Evolutionary conservation across 1,284 basidiomycete genomes (phyloP).

Genomic region (Clitocybe nebularis): DNA sequence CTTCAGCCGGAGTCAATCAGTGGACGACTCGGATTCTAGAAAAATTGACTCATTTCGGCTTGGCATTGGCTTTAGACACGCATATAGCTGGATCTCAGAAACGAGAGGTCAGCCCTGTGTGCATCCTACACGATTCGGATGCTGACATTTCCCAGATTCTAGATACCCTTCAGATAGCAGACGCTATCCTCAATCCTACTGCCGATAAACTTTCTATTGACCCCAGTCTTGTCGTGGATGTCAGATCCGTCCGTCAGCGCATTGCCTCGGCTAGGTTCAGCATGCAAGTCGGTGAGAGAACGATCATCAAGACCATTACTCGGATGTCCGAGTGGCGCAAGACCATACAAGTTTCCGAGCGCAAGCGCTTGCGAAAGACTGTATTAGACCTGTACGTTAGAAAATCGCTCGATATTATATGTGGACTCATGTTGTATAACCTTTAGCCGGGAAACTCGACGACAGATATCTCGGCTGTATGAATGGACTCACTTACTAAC

Average conservation of each 20-base stretch:
- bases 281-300: constrained; percentile 57
- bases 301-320: constrained; percentile 55
- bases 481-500: constrained; percentile 57
- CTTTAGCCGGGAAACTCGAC: constrained; percentile 63
- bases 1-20: constrained; percentile 37
- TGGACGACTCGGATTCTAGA: constrained; percentile 52
- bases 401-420: neutral
- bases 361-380: constrained; percentile 65
- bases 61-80: constrained; percentile 61
- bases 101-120: constrained; percentile 46
- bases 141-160: constrained; percentile 42
- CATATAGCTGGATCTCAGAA: constrained; percentile 58
- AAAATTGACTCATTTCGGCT: constrained; percentile 63
- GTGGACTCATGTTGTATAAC: constrained; percentile 4
- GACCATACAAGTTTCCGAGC: constrained; percentile 61
- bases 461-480: constrained; percentile 58
- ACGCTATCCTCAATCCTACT: constrained; percentile 46
- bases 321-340: constrained; percentile 70
- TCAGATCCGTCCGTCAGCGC: constrained; percentile 46
- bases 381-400: constrained; percentile 64
- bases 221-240: constrained; percentile 44
- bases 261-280: constrained; percentile 54
- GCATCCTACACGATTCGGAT: neutral
- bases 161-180: constrained; percentile 50
- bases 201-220: constrained; percentile 48